phyloP scores from a whole-genome alignment of 2,329 filamentous ascomycete species.

The Didymellaceae sp. region DNA sequence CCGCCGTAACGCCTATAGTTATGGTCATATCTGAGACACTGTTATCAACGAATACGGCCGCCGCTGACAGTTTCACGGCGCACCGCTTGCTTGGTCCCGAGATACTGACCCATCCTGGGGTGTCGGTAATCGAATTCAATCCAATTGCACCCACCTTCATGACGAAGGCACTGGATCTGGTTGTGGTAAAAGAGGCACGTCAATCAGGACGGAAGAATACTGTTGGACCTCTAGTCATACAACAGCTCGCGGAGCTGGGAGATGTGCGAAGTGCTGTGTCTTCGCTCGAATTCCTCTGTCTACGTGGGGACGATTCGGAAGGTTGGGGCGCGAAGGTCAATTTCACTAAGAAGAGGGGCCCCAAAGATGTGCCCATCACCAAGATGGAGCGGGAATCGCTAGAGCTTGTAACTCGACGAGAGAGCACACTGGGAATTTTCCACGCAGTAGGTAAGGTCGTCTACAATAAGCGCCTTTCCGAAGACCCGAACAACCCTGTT shows the following conservation, averaged over 20 bases:
- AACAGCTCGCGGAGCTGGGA: conserved; percentile 81
- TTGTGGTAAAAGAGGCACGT: conserved; percentile 84
- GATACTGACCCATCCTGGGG: conserved; percentile 79
- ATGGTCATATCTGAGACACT: conserved; percentile 92
- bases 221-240: conserved; percentile 79
- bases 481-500: conserved; percentile 41
- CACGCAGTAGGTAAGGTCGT: conserved; percentile 95
- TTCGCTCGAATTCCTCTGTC: conserved; percentile 87
- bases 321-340: conserved; percentile 82
- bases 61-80: conserved; percentile 89
- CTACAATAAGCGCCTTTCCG: conserved; percentile 83
- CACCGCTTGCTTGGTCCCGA: conserved; percentile 88
- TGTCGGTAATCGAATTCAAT: conserved; percentile 89
- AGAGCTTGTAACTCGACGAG: conserved; percentile 81
- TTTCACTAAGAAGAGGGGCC: conserved; percentile 63
- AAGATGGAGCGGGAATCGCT: conserved; percentile 80
- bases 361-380: conserved; percentile 69
- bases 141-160: conserved; percentile 86
- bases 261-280: conserved; percentile 94
- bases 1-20: conserved; percentile 67
- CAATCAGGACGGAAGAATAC: conserved; percentile 76
- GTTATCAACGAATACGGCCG: conserved; percentile 81
- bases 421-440: conserved; percentile 91
- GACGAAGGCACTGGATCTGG: conserved; percentile 79
- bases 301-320: conserved; percentile 78